Evolutionary conservation across 1,139 yeast genomes (phyloP).

Genomic region (Saccharomyces hybrid): DNA sequence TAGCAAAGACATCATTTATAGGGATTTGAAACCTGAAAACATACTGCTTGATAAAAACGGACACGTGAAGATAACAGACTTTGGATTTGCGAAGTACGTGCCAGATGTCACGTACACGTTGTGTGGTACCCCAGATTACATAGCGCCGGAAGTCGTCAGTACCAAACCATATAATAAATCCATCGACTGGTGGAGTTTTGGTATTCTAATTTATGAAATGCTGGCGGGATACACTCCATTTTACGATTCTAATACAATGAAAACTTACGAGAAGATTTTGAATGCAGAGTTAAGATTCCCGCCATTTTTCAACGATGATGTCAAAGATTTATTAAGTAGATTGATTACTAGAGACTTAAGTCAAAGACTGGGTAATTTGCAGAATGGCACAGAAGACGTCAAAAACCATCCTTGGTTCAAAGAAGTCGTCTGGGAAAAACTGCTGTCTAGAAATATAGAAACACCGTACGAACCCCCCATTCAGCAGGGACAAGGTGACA

Average conservation of each 20-base stretch:
- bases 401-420: slow-evolving; percentile 87
- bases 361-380: slow-evolving; percentile 79
- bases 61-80: slow-evolving; percentile 86
- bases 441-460: slow-evolving; percentile 78
- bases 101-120: slow-evolving; percentile 87
- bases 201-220: slow-evolving; percentile 89
- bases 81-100: slow-evolving; percentile 93
- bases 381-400: slow-evolving; percentile 80
- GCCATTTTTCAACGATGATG: slow-evolving; percentile 77
- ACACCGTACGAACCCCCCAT: slow-evolving; percentile 97
- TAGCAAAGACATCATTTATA: slow-evolving; percentile 78
- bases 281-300: slow-evolving; percentile 82
- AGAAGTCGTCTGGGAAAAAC: slow-evolving; percentile 92
- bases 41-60: slow-evolving; percentile 85
- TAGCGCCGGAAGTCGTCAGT: slow-evolving; percentile 94
- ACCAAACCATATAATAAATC: slow-evolving; percentile 92
- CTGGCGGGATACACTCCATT: slow-evolving; percentile 94
- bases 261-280: slow-evolving; percentile 86
- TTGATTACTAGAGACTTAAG: slow-evolving; percentile 83
- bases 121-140: slow-evolving; percentile 95
- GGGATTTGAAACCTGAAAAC: slow-evolving; percentile 93
- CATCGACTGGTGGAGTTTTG: slow-evolving; percentile 98
- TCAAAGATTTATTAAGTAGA: slow-evolving; percentile 64
- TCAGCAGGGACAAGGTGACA: slow-evolving; percentile 89
- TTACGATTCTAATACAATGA: slow-evolving; percentile 91